Conservation (phyloP, 495 filamentous ascomycete species). For the Penicillium salamii region DNA sequence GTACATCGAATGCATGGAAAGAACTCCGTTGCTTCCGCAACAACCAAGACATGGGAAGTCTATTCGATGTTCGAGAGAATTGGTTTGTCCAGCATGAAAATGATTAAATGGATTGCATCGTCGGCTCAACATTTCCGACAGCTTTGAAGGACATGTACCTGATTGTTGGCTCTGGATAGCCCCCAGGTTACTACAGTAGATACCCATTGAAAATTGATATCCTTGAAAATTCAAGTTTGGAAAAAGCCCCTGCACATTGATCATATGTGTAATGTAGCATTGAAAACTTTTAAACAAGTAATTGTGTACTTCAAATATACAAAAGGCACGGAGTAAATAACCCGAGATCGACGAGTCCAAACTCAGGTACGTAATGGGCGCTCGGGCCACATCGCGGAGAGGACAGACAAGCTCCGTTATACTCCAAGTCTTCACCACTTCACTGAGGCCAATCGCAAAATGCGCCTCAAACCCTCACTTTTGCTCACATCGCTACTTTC, state of each 20-base stretch:
- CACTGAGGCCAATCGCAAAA: slow-evolving; percentile 21
- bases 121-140: background rate
- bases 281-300: too few species aligned
- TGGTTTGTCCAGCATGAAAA: slow-evolving; percentile 33
- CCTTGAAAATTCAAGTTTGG: too few species aligned
- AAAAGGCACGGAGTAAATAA: too few species aligned
- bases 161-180: background rate
- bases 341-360: too few species aligned
- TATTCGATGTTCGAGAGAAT: slow-evolving; percentile 52
- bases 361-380: too few species aligned
- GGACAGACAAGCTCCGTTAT: slow-evolving; percentile 23
- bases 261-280: too few species aligned
- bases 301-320: too few species aligned
- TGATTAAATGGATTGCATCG: background rate
- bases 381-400: slow-evolving; percentile 44
- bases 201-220: too few species aligned
- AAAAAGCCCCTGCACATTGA: background rate
- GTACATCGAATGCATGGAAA: slow-evolving; percentile 51
- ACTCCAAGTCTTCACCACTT: slow-evolving; percentile 8
- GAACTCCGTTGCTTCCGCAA: slow-evolving; percentile 46
- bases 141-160: background rate
- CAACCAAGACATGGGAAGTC: slow-evolving; percentile 55
- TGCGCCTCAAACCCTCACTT: slow-evolving; percentile 29
- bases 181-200: too few species aligned
- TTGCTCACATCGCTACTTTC: slow-evolving; percentile 31